Conservation (phyloP, 768 basidiomycete species). For the Auriscalpium microsporum region DNA sequence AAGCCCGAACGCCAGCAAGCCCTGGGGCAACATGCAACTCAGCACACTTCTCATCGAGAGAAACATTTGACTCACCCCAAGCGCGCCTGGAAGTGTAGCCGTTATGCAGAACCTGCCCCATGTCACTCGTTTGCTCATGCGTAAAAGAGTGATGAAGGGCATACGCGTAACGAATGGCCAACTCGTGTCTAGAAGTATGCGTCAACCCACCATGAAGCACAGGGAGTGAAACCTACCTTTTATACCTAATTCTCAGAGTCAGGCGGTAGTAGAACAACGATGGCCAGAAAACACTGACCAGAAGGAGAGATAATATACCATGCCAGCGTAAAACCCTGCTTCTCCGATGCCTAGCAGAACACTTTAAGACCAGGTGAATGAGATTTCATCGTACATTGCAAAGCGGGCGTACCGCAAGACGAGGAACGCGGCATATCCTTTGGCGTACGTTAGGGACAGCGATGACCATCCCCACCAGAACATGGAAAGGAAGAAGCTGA, state of each 20-base stretch:
- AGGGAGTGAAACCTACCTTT: conserved; percentile 9
- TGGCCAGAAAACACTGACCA: conserved; percentile 24
- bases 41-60: no score
- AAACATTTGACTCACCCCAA: conserved; percentile 30
- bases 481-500: conserved; percentile 46
- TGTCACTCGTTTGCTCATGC: neutral
- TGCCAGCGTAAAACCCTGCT: conserved; percentile 51
- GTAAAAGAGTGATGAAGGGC: neutral
- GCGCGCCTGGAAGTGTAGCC: conserved; percentile 46
- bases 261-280: no score
- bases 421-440: conserved; percentile 41
- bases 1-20: conserved; percentile 48
- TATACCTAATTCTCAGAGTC: conserved; percentile 20
- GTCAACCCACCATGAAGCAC: neutral
- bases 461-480: conserved; percentile 46
- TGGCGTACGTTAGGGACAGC: conserved; percentile 45
- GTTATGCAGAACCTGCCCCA: conserved; percentile 44
- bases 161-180: conserved; percentile 43
- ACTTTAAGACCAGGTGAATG: conserved; percentile 20
- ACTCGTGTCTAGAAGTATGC: conserved; percentile 30
- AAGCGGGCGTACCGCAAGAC: conserved; percentile 32
- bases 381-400: neutral
- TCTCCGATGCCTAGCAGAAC: conserved; percentile 53
- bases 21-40: conserved; percentile 22
- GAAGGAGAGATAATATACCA: conserved; percentile 55